These are phyloP conservation scores for Ottelia alismoides DNA, from an alignment of 106 monocot species.

Conservation along the genomic window DNA sequence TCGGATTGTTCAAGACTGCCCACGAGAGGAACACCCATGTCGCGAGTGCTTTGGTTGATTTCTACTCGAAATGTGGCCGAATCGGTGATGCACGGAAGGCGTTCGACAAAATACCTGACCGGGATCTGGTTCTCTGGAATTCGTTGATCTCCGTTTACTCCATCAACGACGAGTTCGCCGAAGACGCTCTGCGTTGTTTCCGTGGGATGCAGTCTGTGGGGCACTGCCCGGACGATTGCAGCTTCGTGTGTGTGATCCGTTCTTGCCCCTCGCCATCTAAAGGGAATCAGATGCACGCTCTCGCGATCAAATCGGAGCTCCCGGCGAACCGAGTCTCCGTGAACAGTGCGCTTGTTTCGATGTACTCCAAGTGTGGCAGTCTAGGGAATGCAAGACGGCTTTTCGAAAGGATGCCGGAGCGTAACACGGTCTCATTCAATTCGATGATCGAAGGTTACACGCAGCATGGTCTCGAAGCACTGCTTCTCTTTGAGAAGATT, in stretches of 20 bases:
- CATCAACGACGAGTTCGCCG: constrained; percentile 24
- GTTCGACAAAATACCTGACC: too few relatives aligned
- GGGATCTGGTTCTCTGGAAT: constrained; percentile 55
- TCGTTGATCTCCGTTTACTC: constrained; percentile 62
- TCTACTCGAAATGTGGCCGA: constrained; percentile 51
- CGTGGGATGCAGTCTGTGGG: constrained; percentile 43
- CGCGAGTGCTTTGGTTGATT: constrained; percentile 47
- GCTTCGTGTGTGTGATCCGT: constrained; percentile 46
- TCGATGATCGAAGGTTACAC: constrained; percentile 41
- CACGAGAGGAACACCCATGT: constrained; percentile 37
- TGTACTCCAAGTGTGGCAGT: constrained; percentile 31
- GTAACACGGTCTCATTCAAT: constrained; percentile 27
- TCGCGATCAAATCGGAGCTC: constrained; percentile 31
- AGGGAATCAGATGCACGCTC: constrained; percentile 46
- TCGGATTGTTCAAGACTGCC: constrained; percentile 33
- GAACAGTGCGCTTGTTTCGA: too few relatives aligned
- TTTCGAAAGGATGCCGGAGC: constrained; percentile 25
- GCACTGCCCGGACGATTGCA: constrained; percentile 48
- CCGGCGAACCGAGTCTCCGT: constrained; percentile 30
- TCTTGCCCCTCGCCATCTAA: constrained; percentile 46
- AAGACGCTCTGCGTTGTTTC: constrained; percentile 42
- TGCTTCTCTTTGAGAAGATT: constrained; percentile 36
- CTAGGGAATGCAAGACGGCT: constrained; percentile 14
- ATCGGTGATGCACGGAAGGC: constrained; percentile 33
- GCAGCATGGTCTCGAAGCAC: constrained; percentile 31